These are phyloP conservation scores for Passalora sequoiae DNA, from an alignment of 2,329 filamentous ascomycete genomes.

Conservation along the genomic window DNA sequence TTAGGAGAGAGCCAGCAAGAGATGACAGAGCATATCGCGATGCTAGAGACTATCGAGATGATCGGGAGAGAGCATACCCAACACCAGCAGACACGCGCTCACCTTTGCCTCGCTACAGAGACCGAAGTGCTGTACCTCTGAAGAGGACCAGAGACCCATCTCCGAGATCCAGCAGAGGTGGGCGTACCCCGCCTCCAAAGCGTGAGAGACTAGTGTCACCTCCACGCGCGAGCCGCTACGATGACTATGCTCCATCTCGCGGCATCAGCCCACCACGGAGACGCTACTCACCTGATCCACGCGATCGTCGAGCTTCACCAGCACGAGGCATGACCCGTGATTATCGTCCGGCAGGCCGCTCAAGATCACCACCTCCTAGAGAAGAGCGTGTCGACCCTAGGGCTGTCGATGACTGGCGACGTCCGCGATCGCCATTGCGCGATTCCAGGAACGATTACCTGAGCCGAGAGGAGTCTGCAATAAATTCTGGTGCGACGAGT, in stretches of 20 bases:
- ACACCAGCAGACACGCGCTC: constrained; percentile 29
- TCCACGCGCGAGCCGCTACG: constrained; percentile 40
- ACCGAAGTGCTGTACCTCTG: constrained; percentile 41
- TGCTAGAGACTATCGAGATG: constrained; percentile 31
- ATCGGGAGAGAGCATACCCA: constrained; percentile 25
- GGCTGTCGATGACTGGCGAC: constrained; percentile 48
- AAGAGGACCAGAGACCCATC: constrained; percentile 45
- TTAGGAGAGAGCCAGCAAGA: constrained; percentile 33
- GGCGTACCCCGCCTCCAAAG: constrained; percentile 41
- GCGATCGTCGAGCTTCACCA: constrained; percentile 35
- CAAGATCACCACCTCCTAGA: constrained; percentile 51
- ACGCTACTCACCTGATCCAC: constrained; percentile 37
- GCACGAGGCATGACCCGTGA: constrained; percentile 31
- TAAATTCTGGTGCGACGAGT: constrained; percentile 54
- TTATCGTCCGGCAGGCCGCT: constrained; percentile 42
- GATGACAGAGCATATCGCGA: constrained; percentile 27
- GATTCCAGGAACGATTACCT: constrained; percentile 28
- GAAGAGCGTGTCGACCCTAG: constrained; percentile 46
- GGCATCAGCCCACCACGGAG: constrained; percentile 35
- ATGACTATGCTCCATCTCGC: constrained; percentile 42
- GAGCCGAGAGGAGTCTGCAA: constrained; percentile 48
- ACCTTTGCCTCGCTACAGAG: constrained; percentile 37
- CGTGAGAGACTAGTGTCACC: constrained; percentile 38
- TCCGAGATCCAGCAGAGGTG: constrained; percentile 43
- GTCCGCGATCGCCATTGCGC: constrained; percentile 48